Conservation (phyloP, 768 basidiomycete genomes). For the Hypsizygus marmoreus region DNA sequence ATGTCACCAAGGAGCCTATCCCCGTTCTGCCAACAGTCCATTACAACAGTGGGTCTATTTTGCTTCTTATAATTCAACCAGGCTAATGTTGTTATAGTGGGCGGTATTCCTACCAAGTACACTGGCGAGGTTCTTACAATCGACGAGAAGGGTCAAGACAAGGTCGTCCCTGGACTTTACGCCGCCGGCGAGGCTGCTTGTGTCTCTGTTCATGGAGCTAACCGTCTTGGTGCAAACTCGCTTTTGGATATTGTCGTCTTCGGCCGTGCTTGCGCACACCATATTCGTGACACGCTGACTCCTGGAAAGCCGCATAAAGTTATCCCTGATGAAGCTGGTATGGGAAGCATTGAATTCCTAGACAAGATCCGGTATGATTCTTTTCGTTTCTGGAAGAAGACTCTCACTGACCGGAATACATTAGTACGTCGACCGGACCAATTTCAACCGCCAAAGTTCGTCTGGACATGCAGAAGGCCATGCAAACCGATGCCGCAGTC, state of each 20-base stretch:
- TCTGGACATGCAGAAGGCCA: slow-evolving; percentile 97
- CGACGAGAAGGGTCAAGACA: slow-evolving; percentile 88
- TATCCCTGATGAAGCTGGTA: slow-evolving; percentile 84
- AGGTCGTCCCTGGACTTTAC: slow-evolving; percentile 94
- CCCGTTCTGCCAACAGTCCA: slow-evolving; percentile 98
- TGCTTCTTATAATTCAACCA: neutral
- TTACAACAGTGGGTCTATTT: slow-evolving; percentile 82
- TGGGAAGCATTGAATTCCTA: slow-evolving; percentile 81
- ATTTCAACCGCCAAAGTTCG: slow-evolving; percentile 89
- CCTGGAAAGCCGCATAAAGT: slow-evolving; percentile 91
- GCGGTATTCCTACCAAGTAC: slow-evolving; percentile 98
- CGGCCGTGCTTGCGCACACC: slow-evolving; percentile 98
- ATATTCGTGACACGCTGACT: slow-evolving; percentile 88
- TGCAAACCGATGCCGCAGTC: slow-evolving; percentile 97
- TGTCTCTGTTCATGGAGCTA: slow-evolving; percentile 98
- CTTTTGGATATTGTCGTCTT: slow-evolving; percentile 99
- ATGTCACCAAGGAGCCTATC: slow-evolving; percentile 99
- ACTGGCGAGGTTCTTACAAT: slow-evolving; percentile 95
- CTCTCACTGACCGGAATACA: slow-evolving; percentile 5
- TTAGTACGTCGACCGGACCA: slow-evolving; percentile 75
- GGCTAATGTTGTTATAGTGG: slow-evolving; percentile 58
- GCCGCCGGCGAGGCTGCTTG: slow-evolving; percentile 99
- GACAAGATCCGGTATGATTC: slow-evolving; percentile 75
- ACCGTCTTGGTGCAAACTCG: slow-evolving; percentile 99
- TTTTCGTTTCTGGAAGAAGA: neutral